Base-by-base conservation (phyloP, 331 rosid species). In the Rhamnella rubrinervis region DNA sequence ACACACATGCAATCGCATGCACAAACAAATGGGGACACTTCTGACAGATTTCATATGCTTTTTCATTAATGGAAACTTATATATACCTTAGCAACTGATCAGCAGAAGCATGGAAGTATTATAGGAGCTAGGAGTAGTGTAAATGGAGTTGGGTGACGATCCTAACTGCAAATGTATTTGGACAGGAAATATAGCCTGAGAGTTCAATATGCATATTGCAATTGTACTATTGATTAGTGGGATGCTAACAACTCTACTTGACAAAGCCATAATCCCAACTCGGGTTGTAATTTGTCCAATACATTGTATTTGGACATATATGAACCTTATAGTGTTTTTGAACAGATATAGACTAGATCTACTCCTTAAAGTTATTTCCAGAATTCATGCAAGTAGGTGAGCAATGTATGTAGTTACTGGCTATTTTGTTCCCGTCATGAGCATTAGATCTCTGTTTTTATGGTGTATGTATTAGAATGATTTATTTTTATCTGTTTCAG, bases 401-500 rank as follows among this genome's bases (percentile, higher is more conserved):
- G 55, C 18, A 11, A 49, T 49, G 15, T 12, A 4, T 49, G 55
- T 49, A 49, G 1, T 10, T 49, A 31, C 35, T 31, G 35, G 35
- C 35, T 31, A 31, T 31, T 31, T 31, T 31, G 35, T 31, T 31
- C 35, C 3, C 4, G 35, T 31, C 35, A 31, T 31, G 35, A 31
- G 35, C 55, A 12, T 49, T 14, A 49, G 14, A 39, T 61, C 10
- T 73, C 38, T 68, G 44, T 66, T 59, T 14, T 37, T 52, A 46
- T 47, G 25, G 55, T 77, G 14, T 4, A 58, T 25, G 39, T 16
- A 14, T 13, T 17, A 55, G 10, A 47, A 50, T 26, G 31, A 52
- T 73, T 59, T 55, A 65, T 52, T 65, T 64, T 75, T 68, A 62
- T 31, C 68, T 38, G 38, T 61, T 51, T 53, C 77, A 86, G 95